A percentile compares a stretch with the other conserved stretches of the same genome.
Conservation (phyloP, 2,329 filamentous ascomycete species). For the Fusarium compactum region DNA sequence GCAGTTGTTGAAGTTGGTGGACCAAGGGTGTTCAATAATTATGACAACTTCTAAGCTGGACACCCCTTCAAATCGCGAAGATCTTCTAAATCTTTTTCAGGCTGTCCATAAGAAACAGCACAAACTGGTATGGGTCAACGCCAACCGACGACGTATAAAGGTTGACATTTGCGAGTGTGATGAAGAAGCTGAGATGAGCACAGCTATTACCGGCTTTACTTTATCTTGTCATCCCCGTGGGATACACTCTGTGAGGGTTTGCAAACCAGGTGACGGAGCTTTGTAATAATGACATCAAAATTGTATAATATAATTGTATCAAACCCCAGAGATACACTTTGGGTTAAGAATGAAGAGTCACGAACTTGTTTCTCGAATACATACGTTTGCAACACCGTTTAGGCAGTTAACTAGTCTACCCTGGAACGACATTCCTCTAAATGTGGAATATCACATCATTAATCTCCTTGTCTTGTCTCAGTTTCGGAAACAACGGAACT, state of each 20-base stretch:
- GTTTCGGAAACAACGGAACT: slow-evolving; percentile 24
- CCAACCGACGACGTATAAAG: neutral
- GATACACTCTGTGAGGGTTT: neutral
- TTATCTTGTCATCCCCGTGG: neutral
- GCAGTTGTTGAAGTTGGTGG: slow-evolving; percentile 18
- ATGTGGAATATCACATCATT: neutral
- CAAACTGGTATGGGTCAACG: neutral
- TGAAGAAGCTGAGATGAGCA: neutral
- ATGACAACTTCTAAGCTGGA: slow-evolving; percentile 18
- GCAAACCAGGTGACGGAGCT: neutral
- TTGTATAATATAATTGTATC: neutral
- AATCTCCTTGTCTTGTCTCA: neutral
- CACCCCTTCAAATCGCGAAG: slow-evolving; percentile 1
- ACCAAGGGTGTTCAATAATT: slow-evolving; percentile 12
- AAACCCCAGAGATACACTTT: neutral
- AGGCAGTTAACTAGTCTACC: slow-evolving; percentile 1
- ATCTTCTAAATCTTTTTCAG: neutral
- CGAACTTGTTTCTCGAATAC: neutral
- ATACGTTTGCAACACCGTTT: slow-evolving; percentile 3
- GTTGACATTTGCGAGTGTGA: neutral
- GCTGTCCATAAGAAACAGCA: neutral
- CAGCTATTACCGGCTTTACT: neutral
- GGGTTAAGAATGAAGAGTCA: neutral
- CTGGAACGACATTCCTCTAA: slow-evolving; percentile 6
- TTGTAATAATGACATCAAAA: neutral